Percentiles rank a stretch among this genome's conserved stretches.
Evolutionary conservation across 2,329 filamentous ascomycete genomes (phyloP).

Genomic region (Emericellopsis cladophorae): DNA sequence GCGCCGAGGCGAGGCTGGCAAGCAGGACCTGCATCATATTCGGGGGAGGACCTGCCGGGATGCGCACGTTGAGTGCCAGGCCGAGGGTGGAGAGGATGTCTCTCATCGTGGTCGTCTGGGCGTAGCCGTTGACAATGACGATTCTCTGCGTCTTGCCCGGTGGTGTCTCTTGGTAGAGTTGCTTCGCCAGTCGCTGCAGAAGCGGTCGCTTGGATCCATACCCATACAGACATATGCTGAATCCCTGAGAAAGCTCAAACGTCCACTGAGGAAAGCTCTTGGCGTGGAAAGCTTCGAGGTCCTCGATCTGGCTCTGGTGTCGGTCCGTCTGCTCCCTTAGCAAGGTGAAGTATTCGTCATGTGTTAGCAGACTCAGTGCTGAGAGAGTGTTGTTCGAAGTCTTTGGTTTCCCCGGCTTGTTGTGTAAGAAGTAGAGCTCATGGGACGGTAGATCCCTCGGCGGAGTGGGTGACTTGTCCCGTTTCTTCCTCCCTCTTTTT

Average conservation of each 20-base stretch:
- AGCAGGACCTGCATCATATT: conserved; percentile 58
- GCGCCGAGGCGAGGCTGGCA: conserved; percentile 36
- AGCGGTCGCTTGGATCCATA: conserved; percentile 80
- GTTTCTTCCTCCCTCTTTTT: conserved; percentile 12
- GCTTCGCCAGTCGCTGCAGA: conserved; percentile 61
- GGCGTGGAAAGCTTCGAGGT: conserved; percentile 62
- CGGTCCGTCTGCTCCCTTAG: conserved; percentile 52
- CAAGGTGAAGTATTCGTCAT: conserved; percentile 76
- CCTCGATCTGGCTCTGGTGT: conserved; percentile 57
- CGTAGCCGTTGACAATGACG: conserved; percentile 79
- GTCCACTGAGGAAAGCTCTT: conserved; percentile 83
- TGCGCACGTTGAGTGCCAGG: conserved; percentile 41
- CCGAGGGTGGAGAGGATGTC: conserved; percentile 61
- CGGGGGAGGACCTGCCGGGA: conserved; percentile 49
- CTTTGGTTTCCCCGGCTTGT: conserved; percentile 66
- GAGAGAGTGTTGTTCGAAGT: conserved; percentile 80
- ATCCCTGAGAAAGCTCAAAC: conserved; percentile 78
- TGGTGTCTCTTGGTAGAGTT: conserved; percentile 32
- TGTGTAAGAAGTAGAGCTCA: conserved; percentile 89
- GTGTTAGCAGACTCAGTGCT: conserved; percentile 63
- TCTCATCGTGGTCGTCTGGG: conserved; percentile 49
- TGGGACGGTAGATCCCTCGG: conserved; percentile 74
- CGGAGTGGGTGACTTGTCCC: conserved; percentile 57
- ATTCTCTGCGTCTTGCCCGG: conserved; percentile 29
- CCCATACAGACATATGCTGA: conserved; percentile 84